Percentiles rank a stretch among this genome's conserved stretches.
These are phyloP conservation scores for Ogataea trehaloabstinens DNA, from an alignment of 805 yeast species.

Conservation along the genomic window DNA sequence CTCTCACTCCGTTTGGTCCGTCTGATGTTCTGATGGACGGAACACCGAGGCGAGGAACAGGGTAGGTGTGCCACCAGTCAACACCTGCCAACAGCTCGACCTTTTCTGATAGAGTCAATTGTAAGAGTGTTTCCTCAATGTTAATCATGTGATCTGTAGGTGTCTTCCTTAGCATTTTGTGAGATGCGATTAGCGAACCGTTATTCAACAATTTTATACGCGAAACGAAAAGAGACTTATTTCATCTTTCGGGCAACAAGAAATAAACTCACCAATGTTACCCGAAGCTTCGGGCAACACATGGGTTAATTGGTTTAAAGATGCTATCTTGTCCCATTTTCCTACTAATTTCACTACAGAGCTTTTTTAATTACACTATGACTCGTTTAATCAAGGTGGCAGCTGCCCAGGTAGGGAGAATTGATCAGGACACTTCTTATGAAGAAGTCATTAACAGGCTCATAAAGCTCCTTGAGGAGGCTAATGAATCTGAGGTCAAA, in stretches of 20 bases:
- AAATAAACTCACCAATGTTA: too few species aligned
- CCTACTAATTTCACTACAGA: too few species aligned
- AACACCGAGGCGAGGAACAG: slow-evolving; percentile 33
- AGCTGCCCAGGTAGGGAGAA: slow-evolving; percentile 35
- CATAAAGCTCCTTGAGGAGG: slow-evolving; percentile 26
- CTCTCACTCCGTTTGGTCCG: slow-evolving; percentile 51
- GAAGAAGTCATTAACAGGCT: slow-evolving; percentile 30
- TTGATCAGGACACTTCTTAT: slow-evolving; percentile 29
- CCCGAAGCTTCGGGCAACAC: too few species aligned
- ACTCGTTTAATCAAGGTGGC: slow-evolving; percentile 20
- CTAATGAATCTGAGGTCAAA: slow-evolving; percentile 30
- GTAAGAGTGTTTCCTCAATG: neutral
- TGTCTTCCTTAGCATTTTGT: too few species aligned
- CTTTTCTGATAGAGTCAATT: neutral
- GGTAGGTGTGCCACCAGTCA: slow-evolving; percentile 43
- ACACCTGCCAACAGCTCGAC: slow-evolving; percentile 1
- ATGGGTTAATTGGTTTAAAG: too few species aligned
- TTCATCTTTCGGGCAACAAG: too few species aligned
- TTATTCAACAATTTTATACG: too few species aligned
- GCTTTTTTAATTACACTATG: too few species aligned
- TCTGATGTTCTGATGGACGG: slow-evolving; percentile 39
- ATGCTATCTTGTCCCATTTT: too few species aligned
- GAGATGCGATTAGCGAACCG: too few species aligned
- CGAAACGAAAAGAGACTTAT: too few species aligned
- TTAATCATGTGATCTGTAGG: too few species aligned